Base-by-base conservation (phyloP, 1,284 basidiomycete species). In the Fomitiporia mediterranea region DNA sequence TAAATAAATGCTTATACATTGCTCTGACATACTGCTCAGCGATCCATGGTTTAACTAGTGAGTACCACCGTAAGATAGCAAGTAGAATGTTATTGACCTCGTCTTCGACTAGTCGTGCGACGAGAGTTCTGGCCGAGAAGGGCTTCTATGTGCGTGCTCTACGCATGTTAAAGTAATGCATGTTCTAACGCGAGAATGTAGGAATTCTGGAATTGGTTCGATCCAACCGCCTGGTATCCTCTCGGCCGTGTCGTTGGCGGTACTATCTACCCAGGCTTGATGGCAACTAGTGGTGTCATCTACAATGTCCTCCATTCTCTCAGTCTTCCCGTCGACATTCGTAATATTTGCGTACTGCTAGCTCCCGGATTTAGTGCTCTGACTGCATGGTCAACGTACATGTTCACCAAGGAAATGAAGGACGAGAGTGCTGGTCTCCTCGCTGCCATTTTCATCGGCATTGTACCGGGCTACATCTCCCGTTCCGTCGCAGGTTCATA, bases 181-280 rank as follows among this genome's bases (percentile, higher is more conserved):
- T 28, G 17, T n/a, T 17, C 40, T 19, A 40, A 57, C 59, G 61
- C 47, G 53, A 57, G 1, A 59, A 27, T 54, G 52, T 65, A 94
- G 94, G 94, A 89, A 84, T 99, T 95, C 74, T 99, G 92, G 96
- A 99, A 99, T 71, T 99, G 97, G 97, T 99, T 99, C 70, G 97
- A 99, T 73, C 94, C 95, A 32, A 97, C 97, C 4, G 95, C 95
- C 65, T 96, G 93, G 97, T 99, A 99, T 69, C 97, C 97, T 11
- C 85, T 99, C 1, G 97, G 97, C 47, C 90, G 97, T 67, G 94
- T 97, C 49, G 96, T 98, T 42, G 97, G 97, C 55, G 96, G 96
- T 46, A 99, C 97, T 8, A 91, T 99, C 66, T 99, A 98, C 70
- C 97, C 97, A 2, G 97, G 94, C 63, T 77, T 98, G 44, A 98